Percentiles rank a stretch among this genome's conserved stretches.
phyloP scores from a whole-genome alignment of 1,139 yeast genomes.

The Martiniozyma asiatica region DNA sequence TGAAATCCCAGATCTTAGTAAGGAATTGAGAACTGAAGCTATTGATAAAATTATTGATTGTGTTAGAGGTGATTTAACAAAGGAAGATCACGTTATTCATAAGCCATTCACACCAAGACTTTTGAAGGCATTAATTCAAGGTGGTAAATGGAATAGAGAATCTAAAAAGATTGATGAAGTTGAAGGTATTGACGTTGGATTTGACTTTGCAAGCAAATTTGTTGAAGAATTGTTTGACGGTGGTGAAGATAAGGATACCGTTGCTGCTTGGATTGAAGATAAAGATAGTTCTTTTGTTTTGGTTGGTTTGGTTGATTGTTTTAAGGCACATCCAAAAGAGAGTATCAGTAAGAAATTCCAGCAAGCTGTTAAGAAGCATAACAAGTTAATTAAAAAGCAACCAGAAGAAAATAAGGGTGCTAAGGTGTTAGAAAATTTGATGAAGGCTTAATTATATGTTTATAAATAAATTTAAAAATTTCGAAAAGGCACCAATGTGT shows the following conservation, averaged over 20 bases:
- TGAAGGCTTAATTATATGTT: neutral
- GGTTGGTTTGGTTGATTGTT: constrained; percentile 54
- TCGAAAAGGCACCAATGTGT: too few relatives aligned
- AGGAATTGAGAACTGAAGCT: constrained; percentile 39
- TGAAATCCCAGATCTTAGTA: constrained; percentile 31
- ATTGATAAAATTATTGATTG: constrained; percentile 45
- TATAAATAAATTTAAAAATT: too few relatives aligned
- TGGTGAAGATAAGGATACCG: constrained; percentile 32
- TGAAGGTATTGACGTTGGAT: constrained; percentile 40
- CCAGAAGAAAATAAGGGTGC: constrained; percentile 70
- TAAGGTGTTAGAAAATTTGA: constrained; percentile 4
- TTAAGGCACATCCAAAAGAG: constrained; percentile 21
- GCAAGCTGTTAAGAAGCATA: constrained; percentile 40
- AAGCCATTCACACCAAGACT: constrained; percentile 70
- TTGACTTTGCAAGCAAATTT: constrained; percentile 45
- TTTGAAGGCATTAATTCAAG: constrained; percentile 70
- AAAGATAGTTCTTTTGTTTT: constrained; percentile 77
- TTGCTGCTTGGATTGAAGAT: constrained; percentile 53
- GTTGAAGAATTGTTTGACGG: constrained; percentile 38
- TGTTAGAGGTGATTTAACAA: constrained; percentile 56
- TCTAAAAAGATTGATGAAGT: constrained; percentile 37
- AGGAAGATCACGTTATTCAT: constrained; percentile 57
- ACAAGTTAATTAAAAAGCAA: constrained; percentile 32
- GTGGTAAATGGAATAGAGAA: constrained; percentile 65
- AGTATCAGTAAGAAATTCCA: constrained; percentile 34